Percentiles rank a stretch among this genome's conserved stretches.
These are phyloP conservation scores for Exophiala mesophila DNA, from an alignment of 2,329 filamentous ascomycete species.

Conservation along the genomic window DNA sequence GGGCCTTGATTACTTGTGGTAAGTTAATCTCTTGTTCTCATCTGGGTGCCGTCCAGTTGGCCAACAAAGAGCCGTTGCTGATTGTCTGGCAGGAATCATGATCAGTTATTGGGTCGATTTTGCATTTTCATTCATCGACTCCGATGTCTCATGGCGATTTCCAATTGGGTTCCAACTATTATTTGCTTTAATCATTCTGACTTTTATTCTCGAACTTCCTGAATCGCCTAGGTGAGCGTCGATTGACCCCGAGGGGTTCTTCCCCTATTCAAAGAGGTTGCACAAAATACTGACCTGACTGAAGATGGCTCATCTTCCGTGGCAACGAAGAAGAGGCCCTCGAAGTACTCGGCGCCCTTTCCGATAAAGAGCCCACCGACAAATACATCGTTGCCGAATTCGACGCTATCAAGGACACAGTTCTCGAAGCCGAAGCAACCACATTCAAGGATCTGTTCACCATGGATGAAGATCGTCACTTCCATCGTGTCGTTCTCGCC, in stretches of 20 bases:
- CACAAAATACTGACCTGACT: conserved; percentile 23
- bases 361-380: conserved; percentile 45
- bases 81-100: neutral
- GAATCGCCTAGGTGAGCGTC: conserved; percentile 10
- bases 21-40: neutral
- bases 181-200: conserved; percentile 43
- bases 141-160: conserved; percentile 50
- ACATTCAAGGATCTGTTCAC: conserved; percentile 56
- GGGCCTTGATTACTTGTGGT: conserved; percentile 29
- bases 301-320: conserved; percentile 28
- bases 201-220: conserved; percentile 42
- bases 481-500: conserved; percentile 52
- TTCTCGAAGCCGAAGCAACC: conserved; percentile 47
- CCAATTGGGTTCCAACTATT: conserved; percentile 48
- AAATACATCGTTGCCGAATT: conserved; percentile 45
- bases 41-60: neutral
- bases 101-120: conserved; percentile 35
- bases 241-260: neutral
- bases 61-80: no score
- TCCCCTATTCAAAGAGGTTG: no score
- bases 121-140: conserved; percentile 50
- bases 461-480: conserved; percentile 52
- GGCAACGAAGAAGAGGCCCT: conserved; percentile 38
- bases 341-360: conserved; percentile 48
- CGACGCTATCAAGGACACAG: conserved; percentile 50